Conservation (phyloP, 495 filamentous ascomycete species). For the Penicillium macrosclerotiorum region DNA sequence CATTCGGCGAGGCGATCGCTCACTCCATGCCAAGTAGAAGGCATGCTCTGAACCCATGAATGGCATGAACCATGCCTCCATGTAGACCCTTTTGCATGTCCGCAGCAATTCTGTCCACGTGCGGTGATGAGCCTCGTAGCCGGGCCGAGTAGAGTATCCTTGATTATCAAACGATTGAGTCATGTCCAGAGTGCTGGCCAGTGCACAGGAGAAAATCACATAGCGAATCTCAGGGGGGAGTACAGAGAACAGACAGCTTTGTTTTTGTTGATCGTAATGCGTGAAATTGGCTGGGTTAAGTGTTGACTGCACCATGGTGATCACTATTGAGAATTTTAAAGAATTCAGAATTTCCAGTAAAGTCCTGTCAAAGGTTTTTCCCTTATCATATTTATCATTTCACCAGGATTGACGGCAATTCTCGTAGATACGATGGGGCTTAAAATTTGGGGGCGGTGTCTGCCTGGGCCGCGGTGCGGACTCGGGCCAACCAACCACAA, state of each 20-base stretch:
- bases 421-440: no score
- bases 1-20: constrained; percentile 10
- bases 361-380: no score
- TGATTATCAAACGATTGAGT: constrained; percentile 1
- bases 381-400: no score
- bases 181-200: constrained; percentile 20
- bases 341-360: no score
- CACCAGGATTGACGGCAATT: no score
- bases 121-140: constrained; percentile 18
- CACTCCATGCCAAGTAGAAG: constrained; percentile 15
- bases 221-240: constrained; percentile 29
- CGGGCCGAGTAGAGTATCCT: constrained; percentile 24
- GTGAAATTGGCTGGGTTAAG: neutral
- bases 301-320: neutral
- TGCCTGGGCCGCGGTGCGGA: no score
- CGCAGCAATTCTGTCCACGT: constrained; percentile 22
- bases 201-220: constrained; percentile 25
- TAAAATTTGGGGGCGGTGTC: no score
- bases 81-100: constrained; percentile 21
- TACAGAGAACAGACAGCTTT: constrained; percentile 9
- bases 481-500: no score
- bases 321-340: neutral
- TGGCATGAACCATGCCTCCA: constrained; percentile 31
- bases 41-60: constrained; percentile 25
- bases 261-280: neutral